phyloP scores from a whole-genome alignment of 2,329 filamentous ascomycete genomes.

The Alternaria viburni region DNA sequence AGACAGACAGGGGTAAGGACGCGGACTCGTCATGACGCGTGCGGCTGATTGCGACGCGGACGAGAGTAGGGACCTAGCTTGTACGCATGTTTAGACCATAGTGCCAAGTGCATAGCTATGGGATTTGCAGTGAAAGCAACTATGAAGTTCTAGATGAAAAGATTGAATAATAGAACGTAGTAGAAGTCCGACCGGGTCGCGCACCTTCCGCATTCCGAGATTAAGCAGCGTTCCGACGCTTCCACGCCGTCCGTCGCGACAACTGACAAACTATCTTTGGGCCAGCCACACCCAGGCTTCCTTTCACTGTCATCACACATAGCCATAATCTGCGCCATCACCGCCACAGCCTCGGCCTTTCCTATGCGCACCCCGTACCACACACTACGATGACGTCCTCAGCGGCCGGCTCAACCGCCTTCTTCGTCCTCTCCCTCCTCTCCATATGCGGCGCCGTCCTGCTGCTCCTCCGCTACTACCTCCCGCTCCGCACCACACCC shows the following conservation, averaged over 20 bases:
- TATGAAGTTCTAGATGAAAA: background rate
- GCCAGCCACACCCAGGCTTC: background rate
- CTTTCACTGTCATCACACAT: conserved; percentile 4
- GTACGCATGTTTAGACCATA: background rate
- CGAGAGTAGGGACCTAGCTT: background rate
- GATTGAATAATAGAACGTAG: background rate
- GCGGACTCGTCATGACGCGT: conserved; percentile 7
- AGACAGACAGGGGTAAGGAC: background rate
- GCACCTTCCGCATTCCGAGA: conserved; percentile 27
- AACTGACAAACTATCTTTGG: conserved; percentile 5
- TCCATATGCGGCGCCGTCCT: conserved; percentile 78
- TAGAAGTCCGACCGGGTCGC: conserved; percentile 7
- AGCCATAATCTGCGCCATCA: background rate
- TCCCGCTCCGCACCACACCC: conserved; percentile 88
- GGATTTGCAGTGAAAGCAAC: background rate
- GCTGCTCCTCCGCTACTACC: conserved; percentile 84
- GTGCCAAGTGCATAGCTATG: background rate
- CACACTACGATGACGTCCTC: conserved; percentile 56
- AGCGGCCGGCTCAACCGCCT: conserved; percentile 79
- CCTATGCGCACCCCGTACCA: conserved; percentile 22
- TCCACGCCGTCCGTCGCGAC: conserved; percentile 10
- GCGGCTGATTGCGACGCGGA: conserved; percentile 7
- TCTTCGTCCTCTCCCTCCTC: conserved; percentile 75
- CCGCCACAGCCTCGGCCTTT: conserved; percentile 3
- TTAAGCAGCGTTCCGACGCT: conserved; percentile 18